Evolutionary conservation across 768 basidiomycete species (phyloP).

Genomic region (Phallus indusiatus): DNA sequence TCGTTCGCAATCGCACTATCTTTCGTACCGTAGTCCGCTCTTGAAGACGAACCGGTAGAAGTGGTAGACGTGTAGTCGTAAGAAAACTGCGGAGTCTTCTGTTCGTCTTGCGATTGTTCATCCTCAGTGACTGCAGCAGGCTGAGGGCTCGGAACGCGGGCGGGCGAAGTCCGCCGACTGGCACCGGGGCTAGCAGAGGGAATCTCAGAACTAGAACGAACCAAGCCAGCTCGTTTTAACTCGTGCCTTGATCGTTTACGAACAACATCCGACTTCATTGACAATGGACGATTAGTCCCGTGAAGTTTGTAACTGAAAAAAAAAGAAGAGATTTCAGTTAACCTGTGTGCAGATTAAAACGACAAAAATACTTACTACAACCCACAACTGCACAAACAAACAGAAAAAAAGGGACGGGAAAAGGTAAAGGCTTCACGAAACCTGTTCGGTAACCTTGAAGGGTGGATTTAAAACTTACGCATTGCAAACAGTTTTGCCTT

Average conservation of each 20-base stretch:
- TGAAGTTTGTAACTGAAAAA: conserved; percentile 62
- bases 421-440: not conserved
- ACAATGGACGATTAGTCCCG: conserved; percentile 77
- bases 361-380: conserved; percentile 44
- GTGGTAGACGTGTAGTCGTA: conserved; percentile 3
- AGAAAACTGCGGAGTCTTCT: conserved; percentile 8
- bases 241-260: conserved; percentile 82
- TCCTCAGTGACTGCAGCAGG: not conserved
- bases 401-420: not conserved
- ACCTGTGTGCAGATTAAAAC: no score
- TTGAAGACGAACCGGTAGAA: not conserved
- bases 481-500: conserved; percentile 86
- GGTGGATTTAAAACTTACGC: conserved; percentile 44
- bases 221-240: conserved; percentile 47
- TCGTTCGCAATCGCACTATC: not conserved
- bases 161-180: conserved; percentile 65
- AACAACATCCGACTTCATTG: conserved; percentile 87
- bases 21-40: not conserved
- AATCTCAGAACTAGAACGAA: conserved; percentile 40
- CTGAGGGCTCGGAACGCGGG: conserved; percentile 9
- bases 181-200: conserved; percentile 69
- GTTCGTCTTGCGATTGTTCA: conserved; percentile 3
- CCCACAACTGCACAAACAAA: conserved; percentile 46
- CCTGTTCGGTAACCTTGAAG: not conserved
- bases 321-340: no score